Percentiles rank a stretch among this genome's conserved stretches.
These are phyloP conservation scores for Sporisorium iseilematis-ciliati DNA, from an alignment of 1,284 basidiomycete species.

Conservation along the genomic window DNA sequence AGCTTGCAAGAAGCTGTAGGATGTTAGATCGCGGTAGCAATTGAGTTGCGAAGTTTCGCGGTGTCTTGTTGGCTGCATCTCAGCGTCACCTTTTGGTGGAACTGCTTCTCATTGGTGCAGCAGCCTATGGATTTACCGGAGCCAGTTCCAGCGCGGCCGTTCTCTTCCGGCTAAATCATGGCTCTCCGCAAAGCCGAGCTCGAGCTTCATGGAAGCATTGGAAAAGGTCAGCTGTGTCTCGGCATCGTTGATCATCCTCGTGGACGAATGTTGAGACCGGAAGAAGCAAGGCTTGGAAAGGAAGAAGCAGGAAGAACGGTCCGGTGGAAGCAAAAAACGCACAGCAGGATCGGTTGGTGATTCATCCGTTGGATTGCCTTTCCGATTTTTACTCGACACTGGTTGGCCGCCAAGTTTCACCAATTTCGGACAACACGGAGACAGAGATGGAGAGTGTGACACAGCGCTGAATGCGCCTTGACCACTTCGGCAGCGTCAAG, in stretches of 20 bases:
- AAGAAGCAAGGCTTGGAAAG: too few relatives aligned
- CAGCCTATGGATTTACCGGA: not conserved
- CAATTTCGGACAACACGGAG: not conserved
- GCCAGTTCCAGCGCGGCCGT: not conserved
- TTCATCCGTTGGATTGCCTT: not conserved
- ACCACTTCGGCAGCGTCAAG: constrained; percentile 1
- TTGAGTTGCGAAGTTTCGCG: not conserved
- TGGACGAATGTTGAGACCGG: too few relatives aligned
- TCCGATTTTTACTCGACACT: not conserved
- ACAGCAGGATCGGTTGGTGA: not conserved
- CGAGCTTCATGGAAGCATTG: too few relatives aligned
- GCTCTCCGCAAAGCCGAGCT: too few relatives aligned
- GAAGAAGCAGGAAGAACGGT: too few relatives aligned
- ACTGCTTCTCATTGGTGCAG: constrained; percentile 1
- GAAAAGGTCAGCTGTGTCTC: too few relatives aligned
- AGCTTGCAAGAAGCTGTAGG: not conserved
- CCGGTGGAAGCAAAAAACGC: too few relatives aligned
- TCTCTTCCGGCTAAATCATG: not conserved
- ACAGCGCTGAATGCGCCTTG: constrained; percentile 2
- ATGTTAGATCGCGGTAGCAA: not conserved
- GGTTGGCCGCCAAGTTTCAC: not conserved
- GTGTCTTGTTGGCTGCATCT: not conserved
- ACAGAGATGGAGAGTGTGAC: too few relatives aligned
- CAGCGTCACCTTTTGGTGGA: not conserved
- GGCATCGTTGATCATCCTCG: too few relatives aligned